Evolutionary conservation across 2,329 filamentous ascomycete genomes (phyloP), one percentile per base, ranked within the genome.

Genomic region (Coniochaeta prunicola): DNA sequence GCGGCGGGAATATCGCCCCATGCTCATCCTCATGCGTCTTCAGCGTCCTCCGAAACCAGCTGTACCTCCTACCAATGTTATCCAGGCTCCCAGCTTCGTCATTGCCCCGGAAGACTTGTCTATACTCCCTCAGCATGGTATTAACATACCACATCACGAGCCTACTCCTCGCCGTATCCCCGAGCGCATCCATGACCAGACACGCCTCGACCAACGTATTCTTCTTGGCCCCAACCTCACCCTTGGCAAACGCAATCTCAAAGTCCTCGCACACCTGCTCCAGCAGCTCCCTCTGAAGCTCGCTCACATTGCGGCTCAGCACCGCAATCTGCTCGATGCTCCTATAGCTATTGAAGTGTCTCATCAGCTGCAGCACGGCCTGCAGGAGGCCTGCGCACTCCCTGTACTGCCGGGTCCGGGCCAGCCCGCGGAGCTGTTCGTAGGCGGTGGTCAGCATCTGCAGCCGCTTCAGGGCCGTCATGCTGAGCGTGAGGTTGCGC

Each of bases 391-490:
- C 92, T 17, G 93, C 92, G 70, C 94, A 97, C 72, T 99, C 94
- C 63, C 91, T 82, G 72, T 99, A 99, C 73, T 99, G 94, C 59
- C 93, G 82, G 36, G 89, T 88, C 73, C 90, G 90, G 64, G 90
- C 89, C 64, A 97, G 79, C 2, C 86, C 90, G 60, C 90, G 84
- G 59, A 99, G 80, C 76, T 99, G 94, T 71, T 97, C 94, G 74
- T 97, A 99, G n/a, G 94, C 94, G 3, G 94, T 97, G 5, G 94
- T 97, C 70, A 99, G 78, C 94, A 99, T 99, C 80, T 99, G 94
- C 66, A 99, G 81, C 53, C 94, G 84, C 78, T 99, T 99, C 68
- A 99, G 79, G 24, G 93, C 93, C 48, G 94, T 99, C 94, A 99
- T 99, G 64, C 92, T 97, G 58, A 96, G 81, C 10, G 94, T 97